These are phyloP conservation scores for Exophiala dermatitidis DNA, from an alignment of 2,329 filamentous ascomycete genomes.

Conservation along the genomic window DNA sequence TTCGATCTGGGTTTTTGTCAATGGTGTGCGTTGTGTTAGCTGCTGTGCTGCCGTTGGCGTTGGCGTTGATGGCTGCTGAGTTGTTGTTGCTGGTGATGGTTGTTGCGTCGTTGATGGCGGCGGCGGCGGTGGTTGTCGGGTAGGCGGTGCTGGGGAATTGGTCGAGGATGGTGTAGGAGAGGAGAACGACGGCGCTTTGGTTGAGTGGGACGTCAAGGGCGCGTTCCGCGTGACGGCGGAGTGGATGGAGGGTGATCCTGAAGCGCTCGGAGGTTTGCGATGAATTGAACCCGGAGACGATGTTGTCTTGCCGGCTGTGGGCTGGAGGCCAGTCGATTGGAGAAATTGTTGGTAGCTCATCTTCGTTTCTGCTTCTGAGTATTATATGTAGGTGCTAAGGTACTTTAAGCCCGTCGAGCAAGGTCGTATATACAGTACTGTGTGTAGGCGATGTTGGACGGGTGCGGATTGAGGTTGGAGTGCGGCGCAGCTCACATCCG, in stretches of 20 bases:
- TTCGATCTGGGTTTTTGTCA: slow-evolving; percentile 37
- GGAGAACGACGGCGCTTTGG: slow-evolving; percentile 8
- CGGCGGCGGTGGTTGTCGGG: not conserved
- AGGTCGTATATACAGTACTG: no score
- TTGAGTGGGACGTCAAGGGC: not conserved
- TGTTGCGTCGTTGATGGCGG: not conserved
- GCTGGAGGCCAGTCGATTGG: slow-evolving; percentile 5
- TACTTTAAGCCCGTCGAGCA: no score
- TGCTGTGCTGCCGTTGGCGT: no score
- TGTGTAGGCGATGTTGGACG: no score
- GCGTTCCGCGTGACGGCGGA: slow-evolving; percentile 9
- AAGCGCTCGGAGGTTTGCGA: slow-evolving; percentile 17
- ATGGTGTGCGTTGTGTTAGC: slow-evolving; percentile 17
- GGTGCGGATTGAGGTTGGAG: no score
- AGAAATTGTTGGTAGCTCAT: slow-evolving; percentile 23
- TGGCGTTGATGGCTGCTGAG: no score
- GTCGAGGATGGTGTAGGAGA: slow-evolving; percentile 8
- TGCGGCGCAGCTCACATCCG: no score
- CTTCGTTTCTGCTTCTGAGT: not conserved
- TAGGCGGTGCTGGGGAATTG: not conserved
- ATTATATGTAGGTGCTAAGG: no score
- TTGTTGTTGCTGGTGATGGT: no score
- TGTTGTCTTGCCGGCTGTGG: slow-evolving; percentile 4
- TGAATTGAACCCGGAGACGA: slow-evolving; percentile 14
- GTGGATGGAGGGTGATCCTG: slow-evolving; percentile 7